Evolutionary conservation across 441 rosid genomes (phyloP).

Genomic region (Metrosideros polymorpha): DNA sequence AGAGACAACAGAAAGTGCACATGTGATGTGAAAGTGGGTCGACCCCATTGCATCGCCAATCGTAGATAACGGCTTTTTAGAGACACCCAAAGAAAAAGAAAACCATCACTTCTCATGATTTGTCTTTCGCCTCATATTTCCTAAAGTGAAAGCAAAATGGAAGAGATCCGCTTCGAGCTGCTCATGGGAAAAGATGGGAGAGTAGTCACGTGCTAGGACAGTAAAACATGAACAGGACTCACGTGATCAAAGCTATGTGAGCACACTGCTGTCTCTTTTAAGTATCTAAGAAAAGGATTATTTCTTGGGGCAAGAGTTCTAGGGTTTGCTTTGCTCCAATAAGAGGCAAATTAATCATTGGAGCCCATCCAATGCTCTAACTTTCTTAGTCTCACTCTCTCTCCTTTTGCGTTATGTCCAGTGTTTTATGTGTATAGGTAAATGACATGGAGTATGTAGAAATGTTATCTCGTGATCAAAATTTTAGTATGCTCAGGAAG

Average conservation of each 20-base stretch:
- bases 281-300: not conserved
- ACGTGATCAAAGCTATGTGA: not conserved
- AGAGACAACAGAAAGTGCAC: conserved; percentile 49
- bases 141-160: conserved; percentile 4
- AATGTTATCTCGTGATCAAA: not conserved
- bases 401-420: too few relatives aligned
- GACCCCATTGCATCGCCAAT: conserved; percentile 13
- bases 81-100: not conserved
- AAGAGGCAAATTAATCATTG: not conserved
- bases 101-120: not conserved
- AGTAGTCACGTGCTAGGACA: conserved; percentile 16
- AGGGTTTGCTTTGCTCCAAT: not conserved
- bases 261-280: not conserved
- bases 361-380: too few relatives aligned
- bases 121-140: not conserved
- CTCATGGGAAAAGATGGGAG: not conserved
- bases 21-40: conserved; percentile 26
- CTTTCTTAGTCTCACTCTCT: too few relatives aligned
- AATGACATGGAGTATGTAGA: not conserved
- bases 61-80: not conserved
- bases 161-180: not conserved
- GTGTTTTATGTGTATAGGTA: too few relatives aligned
- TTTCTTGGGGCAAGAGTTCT: not conserved
- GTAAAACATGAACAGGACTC: conserved; percentile 4
- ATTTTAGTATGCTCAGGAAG: not conserved